Conservation (phyloP, 2,329 filamentous ascomycete genomes). For the Xylariaceae sp. region DNA sequence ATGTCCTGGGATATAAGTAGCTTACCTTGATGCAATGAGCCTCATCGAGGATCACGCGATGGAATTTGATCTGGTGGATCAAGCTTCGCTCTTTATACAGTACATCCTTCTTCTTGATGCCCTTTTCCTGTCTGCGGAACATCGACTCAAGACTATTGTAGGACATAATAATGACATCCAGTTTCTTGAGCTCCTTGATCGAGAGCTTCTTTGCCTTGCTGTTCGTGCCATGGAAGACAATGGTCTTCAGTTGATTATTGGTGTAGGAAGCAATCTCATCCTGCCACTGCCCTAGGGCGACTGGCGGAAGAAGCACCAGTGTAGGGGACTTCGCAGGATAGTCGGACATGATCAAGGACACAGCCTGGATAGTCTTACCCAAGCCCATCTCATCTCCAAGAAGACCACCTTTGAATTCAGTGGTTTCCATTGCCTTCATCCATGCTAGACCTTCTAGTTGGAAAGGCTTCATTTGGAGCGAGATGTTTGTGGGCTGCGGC, state of each 20-base stretch:
- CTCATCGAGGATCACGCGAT: constrained; percentile 90
- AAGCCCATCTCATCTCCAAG: constrained; percentile 98
- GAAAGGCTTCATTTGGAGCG: constrained; percentile 82
- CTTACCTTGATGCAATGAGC: constrained; percentile 84
- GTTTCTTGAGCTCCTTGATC: constrained; percentile 70
- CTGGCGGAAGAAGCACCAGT: constrained; percentile 85
- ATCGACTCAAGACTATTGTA: constrained; percentile 91
- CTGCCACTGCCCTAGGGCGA: constrained; percentile 94
- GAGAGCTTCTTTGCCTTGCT: constrained; percentile 74
- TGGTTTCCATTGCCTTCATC: constrained; percentile 89
- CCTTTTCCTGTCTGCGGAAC: constrained; percentile 87
- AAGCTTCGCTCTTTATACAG: constrained; percentile 74
- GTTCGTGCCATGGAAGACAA: constrained; percentile 87
- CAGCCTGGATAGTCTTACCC: constrained; percentile 97
- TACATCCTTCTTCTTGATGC: constrained; percentile 75
- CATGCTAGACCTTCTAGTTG: constrained; percentile 91
- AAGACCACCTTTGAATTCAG: constrained; percentile 80
- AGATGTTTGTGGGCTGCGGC: constrained; percentile 72
- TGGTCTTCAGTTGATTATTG: constrained; percentile 81
- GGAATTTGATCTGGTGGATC: constrained; percentile 82
- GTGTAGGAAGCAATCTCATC: constrained; percentile 78
- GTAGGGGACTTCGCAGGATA: constrained; percentile 80
- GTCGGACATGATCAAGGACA: constrained; percentile 97
- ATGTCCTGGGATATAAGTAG: too few species aligned
- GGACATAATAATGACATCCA: constrained; percentile 94